phyloP scores from a whole-genome alignment of 2,329 filamentous ascomycete species.

The Onygena corvina region DNA sequence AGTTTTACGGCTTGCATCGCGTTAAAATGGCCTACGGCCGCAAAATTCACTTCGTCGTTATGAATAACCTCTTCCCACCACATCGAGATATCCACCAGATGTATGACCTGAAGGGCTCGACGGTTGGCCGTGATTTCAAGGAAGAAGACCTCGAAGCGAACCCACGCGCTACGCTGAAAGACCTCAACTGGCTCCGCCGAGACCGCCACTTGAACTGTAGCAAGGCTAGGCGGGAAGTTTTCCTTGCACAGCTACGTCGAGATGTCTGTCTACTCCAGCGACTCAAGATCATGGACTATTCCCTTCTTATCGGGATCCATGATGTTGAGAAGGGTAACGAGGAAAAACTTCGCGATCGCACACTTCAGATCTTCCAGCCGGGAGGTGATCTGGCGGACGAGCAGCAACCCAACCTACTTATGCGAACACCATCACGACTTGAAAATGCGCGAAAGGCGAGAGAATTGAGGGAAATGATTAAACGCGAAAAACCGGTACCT shows the following conservation, averaged over 20 bases:
- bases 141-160: slow-evolving; percentile 83
- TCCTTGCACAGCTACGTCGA: slow-evolving; percentile 74
- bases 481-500: slow-evolving; percentile 83
- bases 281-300: slow-evolving; percentile 98
- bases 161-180: slow-evolving; percentile 84
- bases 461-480: slow-evolving; percentile 83
- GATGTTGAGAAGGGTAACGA: slow-evolving; percentile 84
- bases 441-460: slow-evolving; percentile 84
- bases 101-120: slow-evolving; percentile 94
- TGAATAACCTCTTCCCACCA: slow-evolving; percentile 98
- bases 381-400: slow-evolving; percentile 60
- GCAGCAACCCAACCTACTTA: slow-evolving; percentile 52
- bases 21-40: slow-evolving; percentile 97
- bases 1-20: slow-evolving; percentile 93
- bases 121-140: slow-evolving; percentile 77
- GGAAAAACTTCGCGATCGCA: slow-evolving; percentile 82
- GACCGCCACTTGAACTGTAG: slow-evolving; percentile 80
- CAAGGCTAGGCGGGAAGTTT: slow-evolving; percentile 72
- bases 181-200: slow-evolving; percentile 87
- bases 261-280: slow-evolving; percentile 80
- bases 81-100: slow-evolving; percentile 96
- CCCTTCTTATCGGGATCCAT: slow-evolving; percentile 85
- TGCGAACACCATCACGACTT: slow-evolving; percentile 83
- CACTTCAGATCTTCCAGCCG: slow-evolving; percentile 84
- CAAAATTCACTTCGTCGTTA: slow-evolving; percentile 98